Base-by-base conservation (phyloP, 257 asterid genomes). In the Dorcoceras hygrometricum region DNA sequence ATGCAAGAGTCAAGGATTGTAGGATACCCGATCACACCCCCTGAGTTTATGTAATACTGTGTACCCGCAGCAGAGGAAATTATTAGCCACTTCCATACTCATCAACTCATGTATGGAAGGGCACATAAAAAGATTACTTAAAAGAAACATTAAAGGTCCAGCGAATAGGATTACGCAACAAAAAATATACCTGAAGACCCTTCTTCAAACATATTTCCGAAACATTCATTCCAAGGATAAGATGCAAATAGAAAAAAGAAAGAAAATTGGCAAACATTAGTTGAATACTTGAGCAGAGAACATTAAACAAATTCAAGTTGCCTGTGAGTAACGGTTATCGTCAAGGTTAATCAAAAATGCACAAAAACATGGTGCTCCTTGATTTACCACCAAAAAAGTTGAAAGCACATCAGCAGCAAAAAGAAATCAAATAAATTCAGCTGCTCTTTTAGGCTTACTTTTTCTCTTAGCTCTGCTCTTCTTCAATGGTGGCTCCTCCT, bases 371-470 rank as follows among this genome's bases (percentile, higher is more conserved):
- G 19, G 28, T 23, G 28, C 5, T 57, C 32, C 12, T 58, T 16
- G 20, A 43, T 66, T 31, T 10, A 62, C 6, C 29, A 3, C 25
- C 29, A 0, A 46, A 46, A 43, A 46, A 18, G 0, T 43, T 4
- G 16, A 46, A 16, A 18, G 22, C 54, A 46, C 20, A 46, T 16
- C 54, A 46, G 54, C 54, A 16, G 20, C 19, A 48, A 58, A 31
- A 46, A 57, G 20, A 48, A 59, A 4, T 8, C 5, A 11, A 43
- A 14, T 63, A 36, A 24, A 18, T 23, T 85, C 74, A 84, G 77
- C 84, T 77, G 78, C 85, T 81, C 79, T 82, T 89, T 54, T 87
- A 70, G 96, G 96, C 78, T 87, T 87, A 76, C 89, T 78, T 80
- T 83, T 89, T 69, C 84, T 80, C 77, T 80, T 86, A n/a, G 86